phyloP scores from a whole-genome alignment of 2,329 filamentous ascomycete genomes.

The Colletotrichum eleusines region DNA sequence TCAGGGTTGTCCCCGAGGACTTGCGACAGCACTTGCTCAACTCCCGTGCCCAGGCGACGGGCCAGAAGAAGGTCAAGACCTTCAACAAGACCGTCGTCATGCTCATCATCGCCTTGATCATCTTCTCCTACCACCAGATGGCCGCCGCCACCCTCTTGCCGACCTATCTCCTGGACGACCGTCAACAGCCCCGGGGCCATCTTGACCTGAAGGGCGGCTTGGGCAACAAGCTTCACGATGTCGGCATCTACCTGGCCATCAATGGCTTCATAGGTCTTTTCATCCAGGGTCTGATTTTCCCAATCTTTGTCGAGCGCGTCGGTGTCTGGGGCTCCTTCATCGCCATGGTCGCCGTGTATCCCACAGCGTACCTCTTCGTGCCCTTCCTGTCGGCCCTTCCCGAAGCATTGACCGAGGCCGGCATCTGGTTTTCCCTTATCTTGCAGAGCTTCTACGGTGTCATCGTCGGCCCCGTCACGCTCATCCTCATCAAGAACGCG shows the following conservation, averaged over 20 bases:
- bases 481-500: slow-evolving; percentile 81
- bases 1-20: slow-evolving; percentile 48
- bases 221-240: slow-evolving; percentile 72
- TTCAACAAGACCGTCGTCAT: slow-evolving; percentile 54
- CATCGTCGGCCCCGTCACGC: slow-evolving; percentile 74
- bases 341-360: slow-evolving; percentile 74
- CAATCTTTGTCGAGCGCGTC: slow-evolving; percentile 70
- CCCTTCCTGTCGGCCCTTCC: slow-evolving; percentile 75
- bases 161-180: slow-evolving; percentile 57
- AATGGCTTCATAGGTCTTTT: slow-evolving; percentile 79
- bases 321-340: slow-evolving; percentile 77
- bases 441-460: slow-evolving; percentile 77
- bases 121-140: slow-evolving; percentile 61
- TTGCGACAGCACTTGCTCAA: slow-evolving; percentile 22
- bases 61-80: slow-evolving; percentile 48
- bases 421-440: slow-evolving; percentile 74
- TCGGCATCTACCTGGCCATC: slow-evolving; percentile 76
- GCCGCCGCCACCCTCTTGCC: slow-evolving; percentile 57
- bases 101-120: slow-evolving; percentile 55
- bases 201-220: slow-evolving; percentile 70
- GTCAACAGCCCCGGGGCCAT: slow-evolving; percentile 44
- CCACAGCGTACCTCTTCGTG: slow-evolving; percentile 75
- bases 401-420: slow-evolving; percentile 62
- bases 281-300: slow-evolving; percentile 80
- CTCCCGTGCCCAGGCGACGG: slow-evolving; percentile 17